These are phyloP conservation scores for Mariannaea elegans DNA, from an alignment of 2,329 filamentous ascomycete genomes.

Conservation along the genomic window DNA sequence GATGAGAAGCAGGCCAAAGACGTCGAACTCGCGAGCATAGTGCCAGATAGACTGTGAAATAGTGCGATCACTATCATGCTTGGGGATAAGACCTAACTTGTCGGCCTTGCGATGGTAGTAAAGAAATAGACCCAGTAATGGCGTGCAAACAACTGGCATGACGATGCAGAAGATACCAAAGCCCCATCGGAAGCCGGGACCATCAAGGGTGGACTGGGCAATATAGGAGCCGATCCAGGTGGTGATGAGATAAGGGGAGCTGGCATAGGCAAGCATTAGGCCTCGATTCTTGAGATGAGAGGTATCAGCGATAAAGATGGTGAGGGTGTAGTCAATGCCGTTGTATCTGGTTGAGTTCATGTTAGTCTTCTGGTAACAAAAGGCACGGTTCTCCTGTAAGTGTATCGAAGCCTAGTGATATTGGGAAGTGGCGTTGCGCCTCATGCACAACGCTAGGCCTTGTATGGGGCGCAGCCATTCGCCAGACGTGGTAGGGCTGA, in stretches of 20 bases:
- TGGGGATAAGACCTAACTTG: slow-evolving; percentile 44
- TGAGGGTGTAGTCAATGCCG: slow-evolving; percentile 67
- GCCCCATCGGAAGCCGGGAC: slow-evolving; percentile 71
- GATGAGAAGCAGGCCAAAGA: slow-evolving; percentile 63
- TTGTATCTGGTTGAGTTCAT: slow-evolving; percentile 56
- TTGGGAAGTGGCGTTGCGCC: not conserved
- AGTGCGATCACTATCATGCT: slow-evolving; percentile 72
- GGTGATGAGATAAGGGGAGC: slow-evolving; percentile 72
- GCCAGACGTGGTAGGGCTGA: slow-evolving; percentile 19
- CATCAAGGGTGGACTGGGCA: slow-evolving; percentile 60
- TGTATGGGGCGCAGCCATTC: slow-evolving; percentile 19
- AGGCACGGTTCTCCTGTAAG: not conserved
- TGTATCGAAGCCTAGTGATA: too few relatives aligned
- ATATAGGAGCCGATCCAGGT: slow-evolving; percentile 70
- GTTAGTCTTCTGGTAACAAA: slow-evolving; percentile 1
- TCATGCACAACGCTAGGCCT: slow-evolving; percentile 12
- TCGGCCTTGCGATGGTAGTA: slow-evolving; percentile 66
- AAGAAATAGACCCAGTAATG: slow-evolving; percentile 65
- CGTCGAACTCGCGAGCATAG: slow-evolving; percentile 67
- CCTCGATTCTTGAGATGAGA: slow-evolving; percentile 68
- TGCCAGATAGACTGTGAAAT: slow-evolving; percentile 54
- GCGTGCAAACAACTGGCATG: slow-evolving; percentile 66
- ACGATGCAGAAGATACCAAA: slow-evolving; percentile 74
- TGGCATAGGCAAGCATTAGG: slow-evolving; percentile 60
- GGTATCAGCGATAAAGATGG: slow-evolving; percentile 74